Base-by-base conservation (phyloP, 352 stramenopile species). In the Elongisporangium prolatum region DNA sequence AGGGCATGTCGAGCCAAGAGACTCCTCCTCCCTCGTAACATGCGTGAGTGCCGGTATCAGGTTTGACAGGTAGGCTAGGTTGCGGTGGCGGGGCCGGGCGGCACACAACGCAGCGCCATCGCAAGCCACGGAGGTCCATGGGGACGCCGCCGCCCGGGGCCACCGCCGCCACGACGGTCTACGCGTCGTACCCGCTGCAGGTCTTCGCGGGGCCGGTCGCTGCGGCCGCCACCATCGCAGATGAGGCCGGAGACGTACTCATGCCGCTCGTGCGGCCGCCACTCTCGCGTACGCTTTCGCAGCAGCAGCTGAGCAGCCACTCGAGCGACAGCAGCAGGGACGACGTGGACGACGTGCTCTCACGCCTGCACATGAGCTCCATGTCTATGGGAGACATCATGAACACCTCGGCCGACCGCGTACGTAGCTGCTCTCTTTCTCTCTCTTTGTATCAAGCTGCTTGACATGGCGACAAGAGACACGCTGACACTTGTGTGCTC, bases 111-210 rank as follows among this genome's bases (percentile, higher is more conserved):
- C 50, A 54, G 50, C 20, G 18, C 18, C 52, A 22, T 50, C 50
- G 40, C 40, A 54, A 51, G 47, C 47, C n/a, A 51, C 21, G 47
- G 59, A 20, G 57, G 48, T 21, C 59, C 52, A 28, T 17, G 21
- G 24, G 48, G 48, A 66, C 21, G 57, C 63, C 52, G 18, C 56
- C 49, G 50, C 44, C 28, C 48, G 49, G 24, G 54, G 28, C 57
- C 49, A 37, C 40, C 57, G 34, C 25, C 22, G 24, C 18, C 48
- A 18, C 58, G 16, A 82, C 80, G 51, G 80, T 89, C 64, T 89
- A 89, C 71, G 80, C 85, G 52, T 77, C 72, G 69, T 89, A 87
- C 57, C 75, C 80, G 65, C 72, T 89, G 14, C 28, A 40, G 79
- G 68, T 51, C 66, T 75, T 40, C 72, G 71, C 62, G 66, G 57